Evolutionary conservation across 352 stramenopile species (phyloP).

Genomic region (Globisporangium acanthophoron): DNA sequence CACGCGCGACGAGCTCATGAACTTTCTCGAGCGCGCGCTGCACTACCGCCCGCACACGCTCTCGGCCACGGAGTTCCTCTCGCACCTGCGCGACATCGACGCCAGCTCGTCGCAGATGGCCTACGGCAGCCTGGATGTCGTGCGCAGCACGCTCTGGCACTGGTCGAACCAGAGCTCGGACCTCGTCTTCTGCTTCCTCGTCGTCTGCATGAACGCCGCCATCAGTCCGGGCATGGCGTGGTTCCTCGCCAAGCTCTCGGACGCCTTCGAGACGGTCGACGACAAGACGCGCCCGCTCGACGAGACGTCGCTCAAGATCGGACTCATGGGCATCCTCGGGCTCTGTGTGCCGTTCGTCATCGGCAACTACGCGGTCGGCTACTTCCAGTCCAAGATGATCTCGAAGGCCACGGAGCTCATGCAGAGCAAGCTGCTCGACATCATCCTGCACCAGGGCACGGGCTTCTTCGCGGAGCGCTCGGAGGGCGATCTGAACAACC

Average conservation of each 20-base stretch:
- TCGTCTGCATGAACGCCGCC: conserved; percentile 79
- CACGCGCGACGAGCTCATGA: conserved; percentile 83
- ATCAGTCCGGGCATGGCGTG: conserved; percentile 77
- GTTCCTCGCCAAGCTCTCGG: conserved; percentile 67
- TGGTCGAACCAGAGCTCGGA: conserved; percentile 81
- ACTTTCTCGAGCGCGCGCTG: conserved; percentile 75
- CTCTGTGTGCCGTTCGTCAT: conserved; percentile 82
- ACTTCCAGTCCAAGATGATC: conserved; percentile 91
- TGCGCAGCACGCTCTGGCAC: conserved; percentile 75
- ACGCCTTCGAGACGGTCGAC: conserved; percentile 52
- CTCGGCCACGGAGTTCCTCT: conserved; percentile 77
- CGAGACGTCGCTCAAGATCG: conserved; percentile 51
- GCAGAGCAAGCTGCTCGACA: conserved; percentile 67
- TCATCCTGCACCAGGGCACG: conserved; percentile 75
- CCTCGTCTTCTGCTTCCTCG: conserved; percentile 69
- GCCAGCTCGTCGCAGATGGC: conserved; percentile 64
- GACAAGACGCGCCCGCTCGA: conserved; percentile 25
- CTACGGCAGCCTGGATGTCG: conserved; percentile 73
- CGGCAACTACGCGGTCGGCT: conserved; percentile 81
- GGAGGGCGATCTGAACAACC: conserved; percentile 85
- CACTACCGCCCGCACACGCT: conserved; percentile 71
- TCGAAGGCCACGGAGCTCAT: conserved; percentile 80
- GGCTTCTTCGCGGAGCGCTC: conserved; percentile 82
- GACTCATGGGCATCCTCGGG: conserved; percentile 67
- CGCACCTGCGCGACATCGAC: conserved; percentile 81